Percentiles rank a stretch among this genome's conserved stretches.
Evolutionary conservation across 345 rosid genomes (phyloP).

Genomic region (Lepidium didymum): DNA sequence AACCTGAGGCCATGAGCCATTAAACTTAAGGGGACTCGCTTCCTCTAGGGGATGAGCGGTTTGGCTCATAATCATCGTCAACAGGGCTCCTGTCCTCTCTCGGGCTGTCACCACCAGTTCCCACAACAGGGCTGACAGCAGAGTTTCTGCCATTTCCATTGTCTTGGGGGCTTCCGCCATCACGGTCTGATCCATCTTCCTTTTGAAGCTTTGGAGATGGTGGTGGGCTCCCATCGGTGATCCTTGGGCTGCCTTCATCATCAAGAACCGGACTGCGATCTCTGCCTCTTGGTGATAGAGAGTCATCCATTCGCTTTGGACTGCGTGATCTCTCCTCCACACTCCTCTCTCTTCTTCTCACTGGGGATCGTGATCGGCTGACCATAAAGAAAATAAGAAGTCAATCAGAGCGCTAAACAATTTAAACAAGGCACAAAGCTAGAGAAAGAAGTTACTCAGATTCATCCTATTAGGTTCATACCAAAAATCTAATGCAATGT

Average conservation of each 20-base stretch:
- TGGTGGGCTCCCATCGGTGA: slow-evolving; percentile 33
- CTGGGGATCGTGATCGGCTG: slow-evolving; percentile 79
- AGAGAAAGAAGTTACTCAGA: background rate
- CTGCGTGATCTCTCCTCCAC: slow-evolving; percentile 36
- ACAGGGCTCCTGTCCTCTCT: slow-evolving; percentile 22
- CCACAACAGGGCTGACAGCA: slow-evolving; percentile 13
- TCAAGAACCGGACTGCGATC: slow-evolving; percentile 51
- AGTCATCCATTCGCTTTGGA: slow-evolving; percentile 35
- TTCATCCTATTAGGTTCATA: background rate
- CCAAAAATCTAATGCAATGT: background rate
- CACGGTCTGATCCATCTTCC: slow-evolving; percentile 39
- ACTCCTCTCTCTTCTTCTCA: slow-evolving; percentile 50
- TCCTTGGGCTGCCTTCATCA: slow-evolving; percentile 42
- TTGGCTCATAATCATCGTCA: slow-evolving; percentile 27
- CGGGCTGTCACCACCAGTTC: slow-evolving; percentile 24
- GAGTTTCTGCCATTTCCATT: slow-evolving; percentile 41
- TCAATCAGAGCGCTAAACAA: background rate
- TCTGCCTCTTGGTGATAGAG: slow-evolving; percentile 46
- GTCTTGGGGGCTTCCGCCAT: slow-evolving; percentile 34
- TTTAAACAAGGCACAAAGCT: background rate
- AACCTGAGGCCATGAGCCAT: background rate
- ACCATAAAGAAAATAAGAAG: background rate
- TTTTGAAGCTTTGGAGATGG: slow-evolving; percentile 37
- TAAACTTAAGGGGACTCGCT: slow-evolving; percentile 30
- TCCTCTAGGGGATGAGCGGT: slow-evolving; percentile 26